phyloP scores from a whole-genome alignment of 306 rosid species.

The Malus sieversii region DNA sequence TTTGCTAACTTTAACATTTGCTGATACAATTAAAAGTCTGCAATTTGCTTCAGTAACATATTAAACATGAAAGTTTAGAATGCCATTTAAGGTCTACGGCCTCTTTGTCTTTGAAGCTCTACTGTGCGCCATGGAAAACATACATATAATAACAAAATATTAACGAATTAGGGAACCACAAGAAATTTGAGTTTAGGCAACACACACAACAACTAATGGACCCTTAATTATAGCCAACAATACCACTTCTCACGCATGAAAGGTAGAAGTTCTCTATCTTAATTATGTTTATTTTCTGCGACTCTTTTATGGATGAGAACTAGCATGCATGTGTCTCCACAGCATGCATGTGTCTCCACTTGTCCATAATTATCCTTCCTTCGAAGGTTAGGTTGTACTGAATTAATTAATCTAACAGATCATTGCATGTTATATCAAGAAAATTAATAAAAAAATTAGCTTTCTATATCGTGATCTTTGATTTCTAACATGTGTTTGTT shows the following conservation, averaged over 20 bases:
- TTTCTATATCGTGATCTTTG: background rate
- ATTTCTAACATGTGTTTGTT: background rate
- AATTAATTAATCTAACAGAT: background rate
- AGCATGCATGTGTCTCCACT: background rate
- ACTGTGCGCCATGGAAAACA: background rate
- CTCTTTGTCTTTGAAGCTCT: background rate
- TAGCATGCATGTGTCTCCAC: background rate
- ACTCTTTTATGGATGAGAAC: background rate
- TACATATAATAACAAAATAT: background rate
- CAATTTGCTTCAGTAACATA: background rate
- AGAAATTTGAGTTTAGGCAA: background rate
- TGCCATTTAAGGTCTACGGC: background rate
- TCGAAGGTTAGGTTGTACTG: background rate
- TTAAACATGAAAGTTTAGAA: background rate
- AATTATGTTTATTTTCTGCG: background rate
- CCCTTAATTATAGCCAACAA: background rate
- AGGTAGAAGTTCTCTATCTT: background rate
- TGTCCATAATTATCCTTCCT: background rate
- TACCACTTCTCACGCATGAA: background rate
- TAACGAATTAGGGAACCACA: background rate
- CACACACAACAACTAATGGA: background rate
- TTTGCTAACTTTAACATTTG: background rate
- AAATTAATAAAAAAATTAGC: background rate
- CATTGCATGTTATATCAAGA: background rate
- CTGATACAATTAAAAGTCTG: background rate